These are phyloP conservation scores for Dendrothele bispora DNA, from an alignment of 768 basidiomycete genomes.

Conservation along the genomic window DNA sequence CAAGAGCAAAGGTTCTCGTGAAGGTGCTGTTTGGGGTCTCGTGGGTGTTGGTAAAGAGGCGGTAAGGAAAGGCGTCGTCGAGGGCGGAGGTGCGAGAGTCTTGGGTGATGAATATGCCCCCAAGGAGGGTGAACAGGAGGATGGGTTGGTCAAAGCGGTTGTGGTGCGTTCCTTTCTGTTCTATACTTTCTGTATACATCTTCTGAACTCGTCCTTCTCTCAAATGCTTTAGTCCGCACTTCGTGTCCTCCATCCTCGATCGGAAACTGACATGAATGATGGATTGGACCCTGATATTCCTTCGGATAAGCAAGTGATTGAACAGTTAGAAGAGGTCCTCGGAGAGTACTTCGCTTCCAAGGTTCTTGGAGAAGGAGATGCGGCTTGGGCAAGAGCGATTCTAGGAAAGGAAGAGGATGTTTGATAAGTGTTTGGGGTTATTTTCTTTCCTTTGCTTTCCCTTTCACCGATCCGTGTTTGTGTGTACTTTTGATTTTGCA, in stretches of 20 bases:
- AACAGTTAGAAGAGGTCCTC: constrained; percentile 50
- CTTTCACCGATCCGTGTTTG: too few species aligned
- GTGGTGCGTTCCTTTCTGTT: constrained; percentile 44
- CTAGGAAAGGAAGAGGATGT: constrained; percentile 30
- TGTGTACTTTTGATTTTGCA: too few species aligned
- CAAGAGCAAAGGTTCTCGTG: constrained; percentile 78
- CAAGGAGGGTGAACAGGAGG: constrained; percentile 34
- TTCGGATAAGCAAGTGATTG: constrained; percentile 46
- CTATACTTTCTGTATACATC: neutral
- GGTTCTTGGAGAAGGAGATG: constrained; percentile 57
- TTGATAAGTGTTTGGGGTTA: too few species aligned
- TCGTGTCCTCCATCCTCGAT: constrained; percentile 53
- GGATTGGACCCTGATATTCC: constrained; percentile 50
- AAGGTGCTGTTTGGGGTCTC: constrained; percentile 88
- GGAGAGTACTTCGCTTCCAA: constrained; percentile 64
- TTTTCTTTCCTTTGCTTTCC: too few species aligned
- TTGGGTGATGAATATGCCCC: constrained; percentile 65
- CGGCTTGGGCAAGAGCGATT: constrained; percentile 64
- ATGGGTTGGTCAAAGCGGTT: constrained; percentile 54
- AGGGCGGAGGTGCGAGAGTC: constrained; percentile 75
- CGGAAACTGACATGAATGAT: constrained; percentile 59
- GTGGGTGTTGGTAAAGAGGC: constrained; percentile 85
- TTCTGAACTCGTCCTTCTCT: neutral
- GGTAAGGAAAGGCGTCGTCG: constrained; percentile 77
- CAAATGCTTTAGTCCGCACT: constrained; percentile 56